Evolutionary conservation across 176 grass and related monocot species (phyloP).

Genomic region (Aegilops sharonensis): DNA sequence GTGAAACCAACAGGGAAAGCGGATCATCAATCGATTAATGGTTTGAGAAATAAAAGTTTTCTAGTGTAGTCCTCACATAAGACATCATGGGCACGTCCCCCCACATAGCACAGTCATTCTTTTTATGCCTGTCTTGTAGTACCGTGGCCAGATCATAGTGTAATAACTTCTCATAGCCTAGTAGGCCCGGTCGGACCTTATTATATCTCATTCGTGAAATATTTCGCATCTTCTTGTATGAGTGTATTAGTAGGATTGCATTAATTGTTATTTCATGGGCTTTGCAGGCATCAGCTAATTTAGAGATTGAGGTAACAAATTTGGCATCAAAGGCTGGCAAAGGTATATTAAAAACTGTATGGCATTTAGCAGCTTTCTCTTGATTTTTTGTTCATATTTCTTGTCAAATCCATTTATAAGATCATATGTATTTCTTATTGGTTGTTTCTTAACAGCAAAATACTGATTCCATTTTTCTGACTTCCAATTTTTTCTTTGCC

Average conservation of each 20-base stretch:
- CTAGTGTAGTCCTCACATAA: no score
- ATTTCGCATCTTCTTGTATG: not conserved
- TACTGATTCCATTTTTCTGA: not conserved
- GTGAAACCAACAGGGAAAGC: no score
- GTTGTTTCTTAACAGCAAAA: conserved; percentile 7
- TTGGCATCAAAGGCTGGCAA: conserved; percentile 88
- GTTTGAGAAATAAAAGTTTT: no score
- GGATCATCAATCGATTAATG: no score
- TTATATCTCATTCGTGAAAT: not conserved
- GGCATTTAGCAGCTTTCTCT: not conserved
- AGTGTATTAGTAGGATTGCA: not conserved
- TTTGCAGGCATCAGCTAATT: conserved; percentile 84
- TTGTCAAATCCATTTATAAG: conserved; percentile 5
- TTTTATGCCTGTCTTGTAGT: not conserved
- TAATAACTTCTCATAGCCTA: not conserved
- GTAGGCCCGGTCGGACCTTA: not conserved
- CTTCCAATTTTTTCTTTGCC: not conserved
- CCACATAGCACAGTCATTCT: conserved; percentile 1
- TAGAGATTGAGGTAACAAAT: conserved; percentile 99
- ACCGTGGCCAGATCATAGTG: not conserved
- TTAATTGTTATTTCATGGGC: not conserved
- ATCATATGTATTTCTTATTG: not conserved
- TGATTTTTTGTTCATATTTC: conserved; percentile 15
- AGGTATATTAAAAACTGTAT: conserved; percentile 49
- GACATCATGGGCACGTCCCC: no score